Base-by-base conservation (phyloP, 179 eudicot genomes). In the Beta macrorhiza region DNA sequence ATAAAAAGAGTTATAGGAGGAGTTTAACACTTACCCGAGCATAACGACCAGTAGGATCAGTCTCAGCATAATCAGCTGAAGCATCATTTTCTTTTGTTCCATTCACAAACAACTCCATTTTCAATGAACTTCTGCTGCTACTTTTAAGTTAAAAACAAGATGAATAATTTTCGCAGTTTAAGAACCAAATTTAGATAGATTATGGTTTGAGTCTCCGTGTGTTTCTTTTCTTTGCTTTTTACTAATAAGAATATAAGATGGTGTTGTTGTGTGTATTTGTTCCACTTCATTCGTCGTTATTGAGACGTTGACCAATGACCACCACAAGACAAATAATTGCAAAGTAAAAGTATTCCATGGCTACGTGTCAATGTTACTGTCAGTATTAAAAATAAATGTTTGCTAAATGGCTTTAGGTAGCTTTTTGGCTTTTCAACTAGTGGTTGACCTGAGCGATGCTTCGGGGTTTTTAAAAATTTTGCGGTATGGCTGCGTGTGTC, bases 31-130 rank as follows among this genome's bases (percentile, higher is more conserved):
- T 11, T 73, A 75, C 78, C 32, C 78, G 67, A 57, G 78, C 78
- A 58, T 75, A 75, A 75, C 78, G 78, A 57, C 78, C 77, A 56
- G 65, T 29, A 32, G 78, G 78, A 75, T 75, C 78, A 74, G 32
- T 42, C 65, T 75, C 78, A 57, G 53, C 78, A 58, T 58, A 75
- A 19, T 75, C 78, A 37, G 64, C 51, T 53, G 58, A n/a, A 51
- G 29, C 42, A 72, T 68, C 73, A 3, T 19, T 37, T 56, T 75
- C 29, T 32, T 0, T 58, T 37, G 51, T 75, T 75, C 67, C 52
- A 37, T 3, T 15, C 1, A 19, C 49, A 45, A 56, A 19, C 13
- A 73, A 22, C 44, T 25, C 42, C 77, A 74, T 74, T 1, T 22
- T 56, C 2, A 1, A 37, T 37, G 42, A 37, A 37, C 2, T 37